Percentiles rank a stretch among this genome's conserved stretches.
These are phyloP conservation scores for Inosperma sp. DNA, from an alignment of 768 basidiomycete genomes.

Conservation along the genomic window DNA sequence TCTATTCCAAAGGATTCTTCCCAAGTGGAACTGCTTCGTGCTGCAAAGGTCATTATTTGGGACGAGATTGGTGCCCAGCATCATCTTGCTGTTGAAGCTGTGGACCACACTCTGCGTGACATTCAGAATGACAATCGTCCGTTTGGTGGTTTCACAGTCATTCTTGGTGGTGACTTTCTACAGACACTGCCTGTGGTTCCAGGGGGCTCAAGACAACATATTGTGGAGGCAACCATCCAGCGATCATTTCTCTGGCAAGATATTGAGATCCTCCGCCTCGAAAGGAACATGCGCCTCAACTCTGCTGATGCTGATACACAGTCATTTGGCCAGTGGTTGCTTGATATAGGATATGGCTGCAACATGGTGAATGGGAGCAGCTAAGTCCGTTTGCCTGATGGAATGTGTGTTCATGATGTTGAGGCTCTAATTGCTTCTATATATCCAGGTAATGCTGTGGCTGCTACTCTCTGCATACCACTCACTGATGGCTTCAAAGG, in stretches of 20 bases:
- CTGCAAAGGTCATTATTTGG: slow-evolving; percentile 35
- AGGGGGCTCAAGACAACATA: slow-evolving; percentile 32
- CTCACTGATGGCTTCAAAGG: background rate
- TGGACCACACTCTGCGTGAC: slow-evolving; percentile 35
- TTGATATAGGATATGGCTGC: slow-evolving; percentile 34
- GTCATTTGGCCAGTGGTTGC: slow-evolving; percentile 34
- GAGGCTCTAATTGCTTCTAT: slow-evolving; percentile 23
- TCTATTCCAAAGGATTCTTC: slow-evolving; percentile 29
- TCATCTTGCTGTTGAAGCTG: slow-evolving; percentile 33
- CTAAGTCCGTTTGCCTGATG: slow-evolving; percentile 21
- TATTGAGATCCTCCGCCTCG: slow-evolving; percentile 27
- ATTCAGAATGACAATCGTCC: slow-evolving; percentile 19
- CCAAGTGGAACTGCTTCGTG: slow-evolving; percentile 27
- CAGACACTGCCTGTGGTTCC: slow-evolving; percentile 44
- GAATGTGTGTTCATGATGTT: slow-evolving; percentile 25
- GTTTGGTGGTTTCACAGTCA: slow-evolving; percentile 38
- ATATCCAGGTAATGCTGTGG: slow-evolving; percentile 21
- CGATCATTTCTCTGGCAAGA: slow-evolving; percentile 34
- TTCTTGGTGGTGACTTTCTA: slow-evolving; percentile 44
- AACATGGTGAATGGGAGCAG: slow-evolving; percentile 16
- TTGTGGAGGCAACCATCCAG: slow-evolving; percentile 32
- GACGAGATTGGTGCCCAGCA: slow-evolving; percentile 42
- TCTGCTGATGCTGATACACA: slow-evolving; percentile 19
- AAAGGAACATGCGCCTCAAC: slow-evolving; percentile 37
- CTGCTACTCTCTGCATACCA: background rate